phyloP scores from a whole-genome alignment of 352 stramenopile species.

The Pythium grandisporangium region DNA sequence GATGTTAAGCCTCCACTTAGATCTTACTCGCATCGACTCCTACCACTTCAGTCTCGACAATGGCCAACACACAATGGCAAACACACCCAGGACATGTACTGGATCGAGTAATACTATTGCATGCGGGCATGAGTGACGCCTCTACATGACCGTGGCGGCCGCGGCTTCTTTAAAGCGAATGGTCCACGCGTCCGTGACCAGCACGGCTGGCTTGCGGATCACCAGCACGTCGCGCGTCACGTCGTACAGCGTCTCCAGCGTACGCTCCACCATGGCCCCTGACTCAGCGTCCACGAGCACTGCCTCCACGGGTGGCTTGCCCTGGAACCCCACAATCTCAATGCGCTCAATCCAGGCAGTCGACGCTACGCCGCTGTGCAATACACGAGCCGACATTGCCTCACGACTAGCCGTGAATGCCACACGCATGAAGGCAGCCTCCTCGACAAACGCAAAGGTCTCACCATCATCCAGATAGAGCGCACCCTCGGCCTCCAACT shows the following conservation, averaged over 20 bases:
- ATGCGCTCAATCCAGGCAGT: slow-evolving; percentile 75
- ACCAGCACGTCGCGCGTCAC: slow-evolving; percentile 46
- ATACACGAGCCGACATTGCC: slow-evolving; percentile 20
- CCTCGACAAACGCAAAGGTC: slow-evolving; percentile 58
- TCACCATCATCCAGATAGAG: slow-evolving; percentile 98
- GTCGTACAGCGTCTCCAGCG: slow-evolving; percentile 66
- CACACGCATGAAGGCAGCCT: slow-evolving; percentile 41
- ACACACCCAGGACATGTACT: too few species aligned
- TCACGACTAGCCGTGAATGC: slow-evolving; percentile 23
- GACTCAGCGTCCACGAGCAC: slow-evolving; percentile 29
- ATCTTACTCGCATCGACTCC: too few species aligned
- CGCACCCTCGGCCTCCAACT: slow-evolving; percentile 67
- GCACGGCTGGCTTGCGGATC: slow-evolving; percentile 77
- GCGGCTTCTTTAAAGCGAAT: slow-evolving; percentile 28
- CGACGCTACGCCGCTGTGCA: slow-evolving; percentile 34
- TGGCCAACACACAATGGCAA: too few species aligned
- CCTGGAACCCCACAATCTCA: slow-evolving; percentile 62
- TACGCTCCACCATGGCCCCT: slow-evolving; percentile 22
- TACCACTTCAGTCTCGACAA: too few species aligned
- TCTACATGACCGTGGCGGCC: too few species aligned
- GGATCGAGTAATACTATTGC: too few species aligned
- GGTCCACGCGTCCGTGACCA: slow-evolving; percentile 61
- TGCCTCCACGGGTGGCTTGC: slow-evolving; percentile 33
- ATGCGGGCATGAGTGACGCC: too few species aligned
- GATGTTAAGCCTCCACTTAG: too few species aligned